Evolutionary conservation across 768 basidiomycete genomes (phyloP), one percentile per base, ranked within the genome.

Genomic region (Suillus luteus): DNA sequence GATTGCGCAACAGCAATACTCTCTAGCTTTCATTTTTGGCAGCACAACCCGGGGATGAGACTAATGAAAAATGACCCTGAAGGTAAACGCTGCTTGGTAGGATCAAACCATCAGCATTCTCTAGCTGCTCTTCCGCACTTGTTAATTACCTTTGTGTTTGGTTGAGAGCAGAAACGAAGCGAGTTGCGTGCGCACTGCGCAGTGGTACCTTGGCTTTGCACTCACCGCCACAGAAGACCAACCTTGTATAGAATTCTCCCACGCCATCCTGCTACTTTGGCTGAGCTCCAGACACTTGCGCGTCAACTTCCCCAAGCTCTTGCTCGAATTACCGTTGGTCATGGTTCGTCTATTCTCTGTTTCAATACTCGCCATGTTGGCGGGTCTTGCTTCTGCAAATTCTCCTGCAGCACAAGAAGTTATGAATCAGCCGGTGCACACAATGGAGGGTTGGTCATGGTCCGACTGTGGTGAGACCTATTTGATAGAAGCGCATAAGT

Each of bases 1-100:
- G 64, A 98, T 90, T 51, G 95, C 95, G 70, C 92, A 93, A 75
- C 95, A 97, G 72, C 95, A 97, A 72, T 95, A 96, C 57, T 93
- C 89, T 79, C 92, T 85, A 59, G 88, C 77, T 74, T 88, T 91
- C 89, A 91, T 90, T 72, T 62, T 55, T 35, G 58, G 33, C 35
- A 33, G 37, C 44, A 52, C 58, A n/a, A 19, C 8, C 46, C n/a
- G 61, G 40, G 24, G 49, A 49, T 38, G 11, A 17, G 14, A 15
- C 24, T 19, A 27, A 27, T 7, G 24, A 40, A 27, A 15, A 24
- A 55, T 57, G 22, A 15, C 24, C 8, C 8, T 24, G 35, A 52
- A 4, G 19, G 11, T n/a, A 7, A 54, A 35, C 19, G 31, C 17
- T 54, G 19, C 33, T 54, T 24, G 9, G 24, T 40, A 15, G 24